Evolutionary conservation across 202 grass and related monocot genomes (phyloP), one percentile per base, ranked within the genome.

Genomic region (Setaria italica): DNA sequence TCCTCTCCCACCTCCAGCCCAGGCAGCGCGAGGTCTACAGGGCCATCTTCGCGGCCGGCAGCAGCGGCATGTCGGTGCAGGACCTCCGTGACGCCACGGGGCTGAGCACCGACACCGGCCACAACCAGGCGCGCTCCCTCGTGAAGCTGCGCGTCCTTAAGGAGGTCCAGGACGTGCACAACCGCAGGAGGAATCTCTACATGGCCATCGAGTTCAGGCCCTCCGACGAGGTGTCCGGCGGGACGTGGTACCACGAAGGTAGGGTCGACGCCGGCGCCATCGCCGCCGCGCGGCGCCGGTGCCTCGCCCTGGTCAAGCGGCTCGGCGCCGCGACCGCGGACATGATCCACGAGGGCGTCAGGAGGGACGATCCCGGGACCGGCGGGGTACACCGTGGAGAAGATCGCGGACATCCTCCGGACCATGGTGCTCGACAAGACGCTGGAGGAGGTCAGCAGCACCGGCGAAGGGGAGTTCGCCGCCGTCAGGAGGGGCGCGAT

Each of bases 371-470:
- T 56, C 54, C 85, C 62, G 66, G 79, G 41, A 49, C 76, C 1
- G 77, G 25, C 25, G 25, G 25, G 76, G 13, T 91, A 88, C 69
- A 78, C 45, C 1, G 20, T 85, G 46, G 88, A 88, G 47, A 87
- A 89, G 87, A 72, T 97, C 14, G 77, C 43, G 41, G 95, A 94
- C 10, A 82, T 97, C 72, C 59, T 97, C 7, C 55, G 72, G 89
- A 86, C 79, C 32, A 78, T 97, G 90, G 81, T 78, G 75, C 86
- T 97, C 30, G 95, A 92, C 70, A 94, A 59, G 79, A 85, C 84
- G 70, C 70, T 97, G 6, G 95, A 97, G 84, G 90, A 97, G 67
- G 73, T 92, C 71, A 92, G 54, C 79, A 97, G 95, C 85, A 91
- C 79, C 5, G 92, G 95, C 8, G 84, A 77, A 21, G 95, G 88